phyloP scores from a whole-genome alignment of 345 rosid genomes.

The Isatis tinctoria region DNA sequence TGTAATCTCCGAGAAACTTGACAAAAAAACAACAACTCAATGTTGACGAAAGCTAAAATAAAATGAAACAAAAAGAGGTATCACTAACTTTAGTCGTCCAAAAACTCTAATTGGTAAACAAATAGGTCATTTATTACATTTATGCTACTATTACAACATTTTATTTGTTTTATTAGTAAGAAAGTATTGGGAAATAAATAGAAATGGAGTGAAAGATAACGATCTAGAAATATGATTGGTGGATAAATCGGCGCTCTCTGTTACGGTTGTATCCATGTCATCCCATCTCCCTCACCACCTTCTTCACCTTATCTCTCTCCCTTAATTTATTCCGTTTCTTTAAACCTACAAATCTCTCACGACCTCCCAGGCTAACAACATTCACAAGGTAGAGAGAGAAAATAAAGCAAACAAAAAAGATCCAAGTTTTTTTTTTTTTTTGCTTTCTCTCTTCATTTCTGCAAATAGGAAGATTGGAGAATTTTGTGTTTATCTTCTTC shows the following conservation, averaged over 20 bases:
- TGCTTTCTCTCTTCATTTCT: neutral
- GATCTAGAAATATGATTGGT: conserved; percentile 22
- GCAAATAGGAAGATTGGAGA: conserved; percentile 11
- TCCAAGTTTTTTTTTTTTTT: neutral
- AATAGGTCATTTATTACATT: conserved; percentile 18
- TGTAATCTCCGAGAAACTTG: too few relatives aligned
- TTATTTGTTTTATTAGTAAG: neutral
- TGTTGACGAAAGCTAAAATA: too few relatives aligned
- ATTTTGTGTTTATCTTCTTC: conserved; percentile 17
- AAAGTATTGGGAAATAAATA: conserved; percentile 7
- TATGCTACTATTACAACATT: conserved; percentile 1
- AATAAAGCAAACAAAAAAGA: too few relatives aligned
- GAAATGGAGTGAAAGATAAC: neutral
- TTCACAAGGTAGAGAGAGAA: conserved; percentile 12
- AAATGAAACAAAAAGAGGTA: too few relatives aligned
- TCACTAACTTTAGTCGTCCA: neutral
- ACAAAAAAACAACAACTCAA: too few relatives aligned
- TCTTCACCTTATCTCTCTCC: conserved; percentile 16
- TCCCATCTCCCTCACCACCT: conserved; percentile 14
- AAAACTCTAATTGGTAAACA: neutral
- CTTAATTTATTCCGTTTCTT: neutral
- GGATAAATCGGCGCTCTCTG: conserved; percentile 31
- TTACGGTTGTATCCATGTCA: conserved; percentile 28
- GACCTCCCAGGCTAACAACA: conserved; percentile 22
- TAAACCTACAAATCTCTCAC: conserved; percentile 19